Evolutionary conservation across 2,329 filamentous ascomycete genomes (phyloP).

Genomic region (Ampelomyces quisqualis): DNA sequence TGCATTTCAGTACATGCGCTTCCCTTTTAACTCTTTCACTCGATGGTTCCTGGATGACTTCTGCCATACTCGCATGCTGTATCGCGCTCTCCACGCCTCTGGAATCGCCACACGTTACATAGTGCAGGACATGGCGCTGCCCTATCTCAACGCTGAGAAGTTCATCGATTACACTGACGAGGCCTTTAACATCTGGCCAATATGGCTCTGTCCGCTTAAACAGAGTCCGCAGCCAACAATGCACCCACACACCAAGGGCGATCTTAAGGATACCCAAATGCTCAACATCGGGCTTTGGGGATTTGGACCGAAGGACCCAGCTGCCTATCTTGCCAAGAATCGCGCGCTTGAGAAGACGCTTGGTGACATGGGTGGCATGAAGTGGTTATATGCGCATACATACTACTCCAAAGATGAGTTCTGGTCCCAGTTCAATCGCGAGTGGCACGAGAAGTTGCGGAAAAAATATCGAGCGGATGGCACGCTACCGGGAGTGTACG

Average conservation of each 20-base stretch:
- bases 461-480: slow-evolving; percentile 57
- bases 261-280: slow-evolving; percentile 40
- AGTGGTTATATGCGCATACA: slow-evolving; percentile 69
- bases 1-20: slow-evolving; percentile 64
- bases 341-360: slow-evolving; percentile 62
- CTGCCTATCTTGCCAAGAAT: slow-evolving; percentile 56
- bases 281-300: slow-evolving; percentile 73
- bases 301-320: slow-evolving; percentile 56
- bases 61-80: slow-evolving; percentile 65
- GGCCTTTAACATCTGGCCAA: slow-evolving; percentile 48
- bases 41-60: slow-evolving; percentile 63
- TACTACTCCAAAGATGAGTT: slow-evolving; percentile 70
- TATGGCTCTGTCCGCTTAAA: slow-evolving; percentile 53
- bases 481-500: slow-evolving; percentile 64
- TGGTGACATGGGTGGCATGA: slow-evolving; percentile 62
- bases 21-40: slow-evolving; percentile 65
- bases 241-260: slow-evolving; percentile 37
- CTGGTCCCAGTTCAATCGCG: slow-evolving; percentile 63
- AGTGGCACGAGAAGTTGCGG: slow-evolving; percentile 61
- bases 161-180: slow-evolving; percentile 49
- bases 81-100: slow-evolving; percentile 64
- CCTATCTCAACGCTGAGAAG: slow-evolving; percentile 45
- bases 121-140: slow-evolving; percentile 62
- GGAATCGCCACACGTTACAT: slow-evolving; percentile 62
- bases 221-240: slow-evolving; percentile 37